Base-by-base conservation (phyloP, 257 asterid genomes). In the Jaltomata sinuosa region DNA sequence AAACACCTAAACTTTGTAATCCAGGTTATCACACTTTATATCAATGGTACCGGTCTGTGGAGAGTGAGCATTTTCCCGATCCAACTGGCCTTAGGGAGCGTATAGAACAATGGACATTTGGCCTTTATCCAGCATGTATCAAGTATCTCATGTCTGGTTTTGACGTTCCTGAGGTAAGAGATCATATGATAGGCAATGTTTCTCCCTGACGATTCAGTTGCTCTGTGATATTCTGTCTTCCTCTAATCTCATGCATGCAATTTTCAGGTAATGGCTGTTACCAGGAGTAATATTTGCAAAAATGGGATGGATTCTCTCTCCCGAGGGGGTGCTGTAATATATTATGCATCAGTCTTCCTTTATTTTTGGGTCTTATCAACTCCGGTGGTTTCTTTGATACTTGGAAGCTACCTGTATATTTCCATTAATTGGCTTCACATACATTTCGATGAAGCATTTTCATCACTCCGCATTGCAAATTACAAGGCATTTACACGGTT, bases 321-420 rank as follows among this genome's bases (percentile, higher is more conserved):
- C 15, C 91, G 98, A 36, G 97, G 94, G 71, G 97, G 94, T 77
- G 97, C 95, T 5, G 92, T 74, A 14, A 97, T 94, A 82, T 97
- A 94, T 89, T 97, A 97, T 87, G 98, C 99, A 15, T 93, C 99
- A 0, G 95, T 97, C 84, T 97, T 97, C 87, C 99, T 97, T 77
- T 97, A 97, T 83, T 97, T 90, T 89, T 97, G 99, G 99, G 99
- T 97, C 83, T 92, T 96, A 87, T 93, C 99, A 21, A 96, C 99
- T 77, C 99, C 99, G 1, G 94, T 97, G 16, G 99, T 97, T 62
- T 97, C 99, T 21, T 86, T 97, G 89, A 87, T 97, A 64, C 95
- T 97, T 6, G 99, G 99, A 79, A 95, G 99, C 94, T 97, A 97
- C 89, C 97, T 97, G 50, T 97, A 97, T 55, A 61, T 95, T 85